Base-by-base conservation (phyloP, 306 rosid genomes). In the Vigna trinervia region DNA sequence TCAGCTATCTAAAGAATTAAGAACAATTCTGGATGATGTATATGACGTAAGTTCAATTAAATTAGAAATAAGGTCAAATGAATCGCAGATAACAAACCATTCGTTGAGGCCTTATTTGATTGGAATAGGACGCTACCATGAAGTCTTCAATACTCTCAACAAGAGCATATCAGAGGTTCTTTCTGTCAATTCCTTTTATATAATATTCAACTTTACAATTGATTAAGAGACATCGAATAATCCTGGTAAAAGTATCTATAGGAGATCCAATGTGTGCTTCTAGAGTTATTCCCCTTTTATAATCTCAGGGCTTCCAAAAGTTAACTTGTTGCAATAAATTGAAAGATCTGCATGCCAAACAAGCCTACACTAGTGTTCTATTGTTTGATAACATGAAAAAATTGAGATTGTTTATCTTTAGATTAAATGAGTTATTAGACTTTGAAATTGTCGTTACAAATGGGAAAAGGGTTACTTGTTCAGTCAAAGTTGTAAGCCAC, bases 131-230 rank as follows among this genome's bases (percentile, higher is more conserved):
- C 45, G 69, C 8, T 65, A 0, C 32, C 6, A 14, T 0, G 12
- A 12, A 17, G 43, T 39, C 74, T 4, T 57, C 15, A 2, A 78
- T 53, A 26, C 38, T 73, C 65, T 83, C 10, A 12, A 26, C 56
- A n/a, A 57, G 8, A 77, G n/a, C 26, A 82, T 57, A 4, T 5
- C 69, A 6, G 13, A 82, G 85, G 85, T 82, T 62, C 48, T 11
- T 41, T 62, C 67, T 30, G 17, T 28, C 6, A 45, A 12, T 4
- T 5, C 57, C 12, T n/a, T 0, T 34, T 7, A 14, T 32, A 36
- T 23, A 4, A 0, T 32, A 5, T 46, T 20, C 13, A 17, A 17
- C 8, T n/a, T 8, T 17, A 11, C 11, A 7, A 52, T 52, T 53
- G 2, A 17, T 54, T 10, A 20, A 56, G 13, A 56, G 6, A 56